phyloP scores from a whole-genome alignment of 768 basidiomycete species.

The Suillus brevipes region DNA sequence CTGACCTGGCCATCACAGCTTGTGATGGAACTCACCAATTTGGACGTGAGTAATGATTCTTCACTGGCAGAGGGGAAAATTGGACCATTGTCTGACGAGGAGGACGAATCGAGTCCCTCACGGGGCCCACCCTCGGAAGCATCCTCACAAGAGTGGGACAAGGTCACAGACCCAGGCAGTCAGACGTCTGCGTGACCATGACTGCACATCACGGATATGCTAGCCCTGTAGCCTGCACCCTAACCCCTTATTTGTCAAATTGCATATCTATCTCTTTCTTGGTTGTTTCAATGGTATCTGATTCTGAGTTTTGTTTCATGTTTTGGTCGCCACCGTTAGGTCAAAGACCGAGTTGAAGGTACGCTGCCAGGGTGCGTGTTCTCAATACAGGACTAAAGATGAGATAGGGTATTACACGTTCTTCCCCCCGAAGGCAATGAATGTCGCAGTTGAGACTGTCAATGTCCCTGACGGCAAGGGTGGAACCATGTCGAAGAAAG shows the following conservation, averaged over 20 bases:
- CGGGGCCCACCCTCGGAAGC: slow-evolving; percentile 79
- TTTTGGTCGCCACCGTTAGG: slow-evolving; percentile 41
- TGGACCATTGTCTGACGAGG: slow-evolving; percentile 44
- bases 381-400: slow-evolving; percentile 18
- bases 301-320: slow-evolving; percentile 44
- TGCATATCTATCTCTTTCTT: slow-evolving; percentile 19
- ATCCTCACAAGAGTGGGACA: slow-evolving; percentile 91
- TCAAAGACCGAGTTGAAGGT: slow-evolving; percentile 74
- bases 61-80: slow-evolving; percentile 37
- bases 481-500: slow-evolving; percentile 42
- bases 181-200: slow-evolving; percentile 48
- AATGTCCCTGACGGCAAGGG: slow-evolving; percentile 23
- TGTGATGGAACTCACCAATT: slow-evolving; percentile 80
- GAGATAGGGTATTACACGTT: slow-evolving; percentile 68
- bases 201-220: slow-evolving; percentile 32
- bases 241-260: slow-evolving; percentile 18
- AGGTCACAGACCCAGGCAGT: slow-evolving; percentile 72
- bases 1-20: slow-evolving; percentile 39
- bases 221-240: slow-evolving; percentile 23
- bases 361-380: slow-evolving; percentile 38
- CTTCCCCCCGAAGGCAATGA: slow-evolving; percentile 75
- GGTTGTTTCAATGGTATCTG: slow-evolving; percentile 46
- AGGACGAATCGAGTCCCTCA: slow-evolving; percentile 56
- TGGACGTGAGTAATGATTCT: slow-evolving; percentile 77
- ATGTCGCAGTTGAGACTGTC: slow-evolving; percentile 58